Conservation (phyloP, 441 rosid genomes). For the Flueggea neowawraea region DNA sequence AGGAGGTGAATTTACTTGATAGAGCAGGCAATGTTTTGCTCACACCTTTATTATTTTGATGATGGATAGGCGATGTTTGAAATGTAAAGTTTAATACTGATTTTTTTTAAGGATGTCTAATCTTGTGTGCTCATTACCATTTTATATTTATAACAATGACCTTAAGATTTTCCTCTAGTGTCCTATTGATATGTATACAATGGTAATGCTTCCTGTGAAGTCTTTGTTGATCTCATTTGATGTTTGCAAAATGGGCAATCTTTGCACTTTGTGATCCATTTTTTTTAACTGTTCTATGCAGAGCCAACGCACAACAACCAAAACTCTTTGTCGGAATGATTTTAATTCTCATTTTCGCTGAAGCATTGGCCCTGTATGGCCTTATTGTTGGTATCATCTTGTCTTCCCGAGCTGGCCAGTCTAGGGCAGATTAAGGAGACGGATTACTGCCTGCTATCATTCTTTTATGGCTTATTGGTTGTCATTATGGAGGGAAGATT, state of each 20-base stretch:
- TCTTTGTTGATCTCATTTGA: too few relatives aligned
- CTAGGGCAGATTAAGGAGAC: conserved; percentile 63
- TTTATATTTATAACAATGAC: too few relatives aligned
- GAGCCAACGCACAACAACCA: conserved; percentile 89
- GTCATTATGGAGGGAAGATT: conserved; percentile 3
- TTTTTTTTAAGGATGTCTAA: too few relatives aligned
- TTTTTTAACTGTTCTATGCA: conserved; percentile 15
- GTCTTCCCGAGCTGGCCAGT: conserved; percentile 91
- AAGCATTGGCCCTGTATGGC: conserved; percentile 82
- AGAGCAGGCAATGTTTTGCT: background rate
- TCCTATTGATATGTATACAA: too few relatives aligned
- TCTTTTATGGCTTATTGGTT: conserved; percentile 17
- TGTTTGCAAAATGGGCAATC: too few relatives aligned
- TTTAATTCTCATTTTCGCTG: conserved; percentile 81
- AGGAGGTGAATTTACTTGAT: background rate
- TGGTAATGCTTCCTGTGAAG: too few relatives aligned
- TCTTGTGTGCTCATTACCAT: too few relatives aligned
- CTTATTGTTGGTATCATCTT: conserved; percentile 84
- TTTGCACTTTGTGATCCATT: too few relatives aligned
- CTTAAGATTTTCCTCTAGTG: too few relatives aligned
- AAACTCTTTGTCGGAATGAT: conserved; percentile 90
- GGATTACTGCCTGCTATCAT: conserved; percentile 11
- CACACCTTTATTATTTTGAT: background rate
- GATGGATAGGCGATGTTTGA: too few relatives aligned
- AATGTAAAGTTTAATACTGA: too few relatives aligned